Evolutionary conservation across 2,329 filamentous ascomycete genomes (phyloP).

Genomic region (Verticillium klebahnii): DNA sequence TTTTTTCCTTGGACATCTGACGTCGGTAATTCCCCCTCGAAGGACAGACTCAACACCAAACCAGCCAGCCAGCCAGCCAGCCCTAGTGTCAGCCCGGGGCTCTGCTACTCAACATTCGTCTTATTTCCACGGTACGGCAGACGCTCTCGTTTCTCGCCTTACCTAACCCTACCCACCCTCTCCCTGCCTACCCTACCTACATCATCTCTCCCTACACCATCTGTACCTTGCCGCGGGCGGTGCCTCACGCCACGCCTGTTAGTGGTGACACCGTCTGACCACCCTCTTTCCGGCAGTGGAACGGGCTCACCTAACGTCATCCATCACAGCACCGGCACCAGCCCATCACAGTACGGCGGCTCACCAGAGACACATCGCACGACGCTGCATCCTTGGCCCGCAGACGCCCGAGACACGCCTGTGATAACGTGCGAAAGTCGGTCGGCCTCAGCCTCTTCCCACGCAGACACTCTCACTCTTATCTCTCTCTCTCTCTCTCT

Average conservation of each 20-base stretch:
- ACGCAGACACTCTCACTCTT: neutral
- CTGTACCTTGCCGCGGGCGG: neutral
- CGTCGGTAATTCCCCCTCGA: neutral
- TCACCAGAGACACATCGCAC: neutral
- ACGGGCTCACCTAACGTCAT: neutral
- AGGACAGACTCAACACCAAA: too few species aligned
- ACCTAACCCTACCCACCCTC: too few species aligned
- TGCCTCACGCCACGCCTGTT: neutral
- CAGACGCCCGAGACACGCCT: neutral
- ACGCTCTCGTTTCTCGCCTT: neutral
- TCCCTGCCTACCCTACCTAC: neutral
- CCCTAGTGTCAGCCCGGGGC: too few species aligned
- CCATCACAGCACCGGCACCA: neutral
- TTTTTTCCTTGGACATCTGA: neutral
- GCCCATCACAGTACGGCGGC: neutral
- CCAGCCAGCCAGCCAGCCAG: too few species aligned
- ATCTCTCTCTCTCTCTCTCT: neutral
- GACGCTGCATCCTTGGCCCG: neutral
- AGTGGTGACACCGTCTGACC: neutral
- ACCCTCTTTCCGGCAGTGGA: neutral
- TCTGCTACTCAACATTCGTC: too few species aligned
- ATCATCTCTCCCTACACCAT: neutral
- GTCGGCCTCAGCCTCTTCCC: neutral
- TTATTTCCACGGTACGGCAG: neutral
- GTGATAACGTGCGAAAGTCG: neutral